These are phyloP conservation scores for Coleophoma eucalyptorum DNA, from an alignment of 2,329 filamentous ascomycete genomes.

Conservation along the genomic window DNA sequence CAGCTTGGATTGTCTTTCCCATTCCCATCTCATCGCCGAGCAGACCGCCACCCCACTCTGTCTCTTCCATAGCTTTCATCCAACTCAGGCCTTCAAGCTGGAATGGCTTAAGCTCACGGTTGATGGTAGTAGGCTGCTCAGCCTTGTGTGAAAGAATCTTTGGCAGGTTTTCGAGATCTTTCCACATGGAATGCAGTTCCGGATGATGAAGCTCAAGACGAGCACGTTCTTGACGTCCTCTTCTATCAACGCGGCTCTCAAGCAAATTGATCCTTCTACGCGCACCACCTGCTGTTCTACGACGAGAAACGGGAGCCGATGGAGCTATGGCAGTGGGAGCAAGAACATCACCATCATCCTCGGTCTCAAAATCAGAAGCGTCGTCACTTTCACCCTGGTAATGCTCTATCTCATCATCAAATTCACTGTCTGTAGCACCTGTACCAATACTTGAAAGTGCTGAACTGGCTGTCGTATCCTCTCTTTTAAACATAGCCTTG, in stretches of 20 bases:
- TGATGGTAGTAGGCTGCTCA: constrained; percentile 73
- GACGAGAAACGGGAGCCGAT: background rate
- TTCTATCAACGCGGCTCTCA: constrained; percentile 29
- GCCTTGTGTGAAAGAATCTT: constrained; percentile 61
- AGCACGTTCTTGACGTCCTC: constrained; percentile 47
- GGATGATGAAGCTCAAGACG: constrained; percentile 77
- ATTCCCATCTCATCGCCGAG: constrained; percentile 98
- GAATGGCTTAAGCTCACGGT: constrained; percentile 82
- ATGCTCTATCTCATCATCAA: constrained; percentile 8
- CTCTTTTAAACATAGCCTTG: constrained; percentile 5
- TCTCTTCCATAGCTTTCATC: constrained; percentile 89
- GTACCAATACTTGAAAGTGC: constrained; percentile 5
- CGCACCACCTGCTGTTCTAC: constrained; percentile 1
- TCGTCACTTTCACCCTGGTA: constrained; percentile 3
- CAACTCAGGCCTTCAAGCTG: constrained; percentile 91
- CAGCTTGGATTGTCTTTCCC: constrained; percentile 97
- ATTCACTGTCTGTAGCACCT: constrained; percentile 9
- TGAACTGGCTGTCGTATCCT: constrained; percentile 12
- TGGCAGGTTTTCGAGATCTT: constrained; percentile 64
- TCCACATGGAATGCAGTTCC: constrained; percentile 80
- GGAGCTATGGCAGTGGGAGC: background rate
- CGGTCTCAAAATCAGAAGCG: constrained; percentile 3
- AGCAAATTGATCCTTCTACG: constrained; percentile 9
- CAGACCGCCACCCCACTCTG: constrained; percentile 80
- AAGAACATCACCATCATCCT: constrained; percentile 1